Percentiles rank a stretch among this genome's conserved stretches.
Conservation (phyloP, 495 filamentous ascomycete genomes). For the Neurospora sp. region DNA sequence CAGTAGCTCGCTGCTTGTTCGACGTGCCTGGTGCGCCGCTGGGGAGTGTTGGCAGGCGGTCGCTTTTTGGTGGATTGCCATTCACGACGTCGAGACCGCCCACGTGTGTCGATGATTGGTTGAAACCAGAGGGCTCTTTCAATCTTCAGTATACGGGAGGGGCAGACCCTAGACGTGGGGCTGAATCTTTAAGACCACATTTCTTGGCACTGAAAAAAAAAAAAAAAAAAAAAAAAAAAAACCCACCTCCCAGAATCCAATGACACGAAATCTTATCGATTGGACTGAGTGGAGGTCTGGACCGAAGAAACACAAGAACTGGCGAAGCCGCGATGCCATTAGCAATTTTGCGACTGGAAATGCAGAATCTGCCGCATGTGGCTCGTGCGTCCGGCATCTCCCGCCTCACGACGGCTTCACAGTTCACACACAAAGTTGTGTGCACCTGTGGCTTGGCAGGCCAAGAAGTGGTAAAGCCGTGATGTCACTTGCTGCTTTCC, state of each 20-base stretch:
- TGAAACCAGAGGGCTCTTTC: not conserved
- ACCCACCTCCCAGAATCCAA: not conserved
- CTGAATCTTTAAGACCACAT: not conserved
- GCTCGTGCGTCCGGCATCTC: not conserved
- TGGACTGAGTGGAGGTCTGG: not conserved
- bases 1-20: not conserved
- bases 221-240: not conserved
- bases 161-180: not conserved
- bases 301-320: not conserved
- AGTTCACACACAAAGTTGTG: not conserved
- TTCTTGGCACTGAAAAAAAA: too few species aligned
- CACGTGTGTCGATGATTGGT: conserved; percentile 15
- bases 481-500: not conserved
- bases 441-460: not conserved
- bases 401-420: not conserved
- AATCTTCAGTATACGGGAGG: not conserved
- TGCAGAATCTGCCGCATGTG: not conserved
- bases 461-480: not conserved
- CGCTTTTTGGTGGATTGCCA: conserved; percentile 1
- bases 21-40: not conserved
- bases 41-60: not conserved
- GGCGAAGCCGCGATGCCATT: not conserved
- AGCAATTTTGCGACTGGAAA: not conserved
- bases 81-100: not conserved
- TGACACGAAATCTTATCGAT: not conserved